Base-by-base conservation (phyloP, 805 yeast genomes). In the Saitoella complicata region DNA sequence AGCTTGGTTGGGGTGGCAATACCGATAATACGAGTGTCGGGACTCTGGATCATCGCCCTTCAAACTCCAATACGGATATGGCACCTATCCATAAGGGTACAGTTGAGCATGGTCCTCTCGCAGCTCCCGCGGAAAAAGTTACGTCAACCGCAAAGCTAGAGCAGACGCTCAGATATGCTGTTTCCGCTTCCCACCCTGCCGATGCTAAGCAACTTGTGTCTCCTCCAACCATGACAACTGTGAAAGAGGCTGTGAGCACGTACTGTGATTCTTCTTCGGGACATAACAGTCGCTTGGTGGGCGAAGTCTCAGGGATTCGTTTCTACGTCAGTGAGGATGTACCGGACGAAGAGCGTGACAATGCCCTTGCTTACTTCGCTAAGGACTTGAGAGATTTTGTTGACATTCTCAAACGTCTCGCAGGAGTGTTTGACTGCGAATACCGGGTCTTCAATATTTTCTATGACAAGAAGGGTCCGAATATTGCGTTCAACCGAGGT, bases 401-500 rank as follows among this genome's bases (percentile, higher is more conserved):
- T 21, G 31, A 13, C 6, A 41, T 54, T 5, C 47, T 52, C 5
- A 10, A 36, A 31, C 36, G 29, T 5, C 44, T 51, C 8, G 44
- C 51, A 9, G 37, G 45, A 38, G 52, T 58, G 3, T 61, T 49
- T 40, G 46, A 45, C 7, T 45, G 51, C 11, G 46, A 50, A 2
- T 53, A 49, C 52, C 52, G 54, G 21, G 48, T 55, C 2, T 45
- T 61, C 12, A 55, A 59, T 41, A 52, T 62, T n/a, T 61, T 49
- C 41, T 46, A 49, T 43, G 60, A 59, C 36, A 42, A 45, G 6
- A 44, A 43, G 9, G 48, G 54, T 6, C 42, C 45, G 8, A 49
- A 56, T 6, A 51, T 64, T n/a, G 69, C 69, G n/a, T 64, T 65
- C 55, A 64, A 64, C 45, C 37, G 44, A 31, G 49, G 52, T 11